Percentiles rank a stretch among this genome's conserved stretches.
phyloP scores from a whole-genome alignment of 2,329 filamentous ascomycete genomes.

The Anthostomella pinea region DNA sequence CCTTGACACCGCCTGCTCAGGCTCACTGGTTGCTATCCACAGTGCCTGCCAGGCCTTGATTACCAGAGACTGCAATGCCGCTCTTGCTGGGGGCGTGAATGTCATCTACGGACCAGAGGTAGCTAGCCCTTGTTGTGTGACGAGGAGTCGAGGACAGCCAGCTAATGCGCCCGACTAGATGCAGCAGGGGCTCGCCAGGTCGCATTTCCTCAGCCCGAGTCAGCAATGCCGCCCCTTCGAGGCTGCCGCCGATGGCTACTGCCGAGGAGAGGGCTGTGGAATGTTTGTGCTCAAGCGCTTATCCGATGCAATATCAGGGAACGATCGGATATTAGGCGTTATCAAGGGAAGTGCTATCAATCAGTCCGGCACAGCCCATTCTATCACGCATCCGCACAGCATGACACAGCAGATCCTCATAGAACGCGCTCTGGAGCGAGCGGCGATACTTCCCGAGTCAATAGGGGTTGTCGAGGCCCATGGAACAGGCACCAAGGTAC shows the following conservation, averaged over 20 bases:
- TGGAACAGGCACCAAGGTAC: too few relatives aligned
- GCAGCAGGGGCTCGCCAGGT: slow-evolving; percentile 17
- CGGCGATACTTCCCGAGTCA: slow-evolving; percentile 54
- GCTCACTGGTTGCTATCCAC: slow-evolving; percentile 30
- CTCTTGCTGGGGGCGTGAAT: slow-evolving; percentile 20
- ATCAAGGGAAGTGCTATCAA: slow-evolving; percentile 16
- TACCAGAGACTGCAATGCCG: slow-evolving; percentile 15
- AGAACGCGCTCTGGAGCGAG: slow-evolving; percentile 52
- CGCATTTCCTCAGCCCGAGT: slow-evolving; percentile 12
- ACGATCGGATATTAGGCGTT: slow-evolving; percentile 15
- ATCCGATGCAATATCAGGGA: slow-evolving; percentile 12
- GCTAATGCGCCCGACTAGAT: slow-evolving; percentile 9
- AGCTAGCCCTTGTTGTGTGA: slow-evolving; percentile 1
- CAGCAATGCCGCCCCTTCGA: slow-evolving; percentile 15
- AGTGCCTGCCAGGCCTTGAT: slow-evolving; percentile 22
- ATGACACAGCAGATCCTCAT: slow-evolving; percentile 34
- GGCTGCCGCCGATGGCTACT: slow-evolving; percentile 12
- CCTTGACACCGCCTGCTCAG: slow-evolving; percentile 32
- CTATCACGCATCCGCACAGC: slow-evolving; percentile 24
- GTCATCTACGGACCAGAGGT: slow-evolving; percentile 19
- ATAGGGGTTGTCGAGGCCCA: slow-evolving; percentile 65
- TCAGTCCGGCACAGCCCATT: slow-evolving; percentile 16
- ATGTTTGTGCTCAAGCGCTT: slow-evolving; percentile 13
- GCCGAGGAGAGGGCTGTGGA: slow-evolving; percentile 12
- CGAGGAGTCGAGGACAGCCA: neutral